Evolutionary conservation across 2,329 filamentous ascomycete species (phyloP).

Genomic region (Piedraia hortae): DNA sequence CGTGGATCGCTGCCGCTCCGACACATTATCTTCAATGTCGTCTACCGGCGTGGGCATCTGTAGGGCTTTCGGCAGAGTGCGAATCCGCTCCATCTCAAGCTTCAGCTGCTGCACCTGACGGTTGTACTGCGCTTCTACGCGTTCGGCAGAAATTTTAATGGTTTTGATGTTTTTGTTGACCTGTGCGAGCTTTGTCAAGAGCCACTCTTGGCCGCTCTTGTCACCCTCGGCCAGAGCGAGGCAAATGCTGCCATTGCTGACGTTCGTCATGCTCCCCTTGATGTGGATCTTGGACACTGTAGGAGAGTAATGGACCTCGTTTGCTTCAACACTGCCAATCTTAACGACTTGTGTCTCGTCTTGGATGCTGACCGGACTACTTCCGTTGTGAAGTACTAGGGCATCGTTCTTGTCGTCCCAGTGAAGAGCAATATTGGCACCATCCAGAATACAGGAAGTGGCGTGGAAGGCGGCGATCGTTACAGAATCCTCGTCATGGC

Average conservation of each 20-base stretch:
- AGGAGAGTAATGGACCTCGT: background rate
- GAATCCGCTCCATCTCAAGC: no score
- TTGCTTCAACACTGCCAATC: slow-evolving; percentile 1
- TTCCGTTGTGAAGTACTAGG: slow-evolving; percentile 1
- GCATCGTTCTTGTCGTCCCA: background rate
- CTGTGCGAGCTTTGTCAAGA: background rate
- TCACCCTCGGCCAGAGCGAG: slow-evolving; percentile 2
- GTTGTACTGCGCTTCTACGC: no score
- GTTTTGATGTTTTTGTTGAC: background rate
- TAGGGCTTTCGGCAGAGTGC: no score
- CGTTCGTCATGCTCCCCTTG: slow-evolving; percentile 1
- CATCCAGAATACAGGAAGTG: background rate
- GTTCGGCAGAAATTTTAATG: no score
- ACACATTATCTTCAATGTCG: no score
- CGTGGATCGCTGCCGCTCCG: no score
- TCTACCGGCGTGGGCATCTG: no score
- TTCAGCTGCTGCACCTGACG: no score
- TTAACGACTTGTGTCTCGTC: background rate
- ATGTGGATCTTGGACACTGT: background rate
- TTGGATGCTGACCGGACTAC: background rate
- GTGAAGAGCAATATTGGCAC: background rate
- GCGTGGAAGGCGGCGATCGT: slow-evolving; percentile 2
- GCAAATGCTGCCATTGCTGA: slow-evolving; percentile 3
- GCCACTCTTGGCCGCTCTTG: slow-evolving; percentile 1
- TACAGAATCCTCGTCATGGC: no score